Percentiles rank a stretch among this genome's conserved stretches.
These are phyloP conservation scores for Paradendryphiella salina DNA, from an alignment of 2,329 filamentous ascomycete species.

Conservation along the genomic window DNA sequence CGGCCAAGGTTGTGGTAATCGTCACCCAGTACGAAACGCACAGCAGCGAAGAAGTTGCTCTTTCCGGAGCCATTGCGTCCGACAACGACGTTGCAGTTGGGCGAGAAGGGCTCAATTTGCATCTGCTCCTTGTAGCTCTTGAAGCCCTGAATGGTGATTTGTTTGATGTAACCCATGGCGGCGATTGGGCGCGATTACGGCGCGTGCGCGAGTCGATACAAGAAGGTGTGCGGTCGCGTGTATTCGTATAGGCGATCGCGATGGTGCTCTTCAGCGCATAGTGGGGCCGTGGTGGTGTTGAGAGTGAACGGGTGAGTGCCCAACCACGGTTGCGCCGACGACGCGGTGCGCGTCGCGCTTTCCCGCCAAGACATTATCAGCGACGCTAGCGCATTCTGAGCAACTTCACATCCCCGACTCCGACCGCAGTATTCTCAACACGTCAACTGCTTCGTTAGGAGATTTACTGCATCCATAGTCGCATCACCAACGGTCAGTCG, in stretches of 20 bases:
- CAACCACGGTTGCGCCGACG: conserved; percentile 19
- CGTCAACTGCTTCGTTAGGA: too few species aligned
- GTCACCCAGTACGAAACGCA: conserved; percentile 97
- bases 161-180: conserved; percentile 77
- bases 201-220: background rate
- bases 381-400: background rate
- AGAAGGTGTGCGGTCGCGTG: conserved; percentile 1
- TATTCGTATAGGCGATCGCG: conserved; percentile 15
- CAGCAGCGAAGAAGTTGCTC: conserved; percentile 99
- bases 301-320: conserved; percentile 6
- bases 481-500: too few species aligned
- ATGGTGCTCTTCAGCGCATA: conserved; percentile 23
- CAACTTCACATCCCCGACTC: background rate
- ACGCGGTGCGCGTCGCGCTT: conserved; percentile 33
- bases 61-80: conserved; percentile 99
- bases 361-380: conserved; percentile 18
- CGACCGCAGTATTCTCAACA: background rate
- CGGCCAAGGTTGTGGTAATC: conserved; percentile 94
- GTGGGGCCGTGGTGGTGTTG: conserved; percentile 16
- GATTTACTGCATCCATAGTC: too few species aligned
- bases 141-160: conserved; percentile 99
- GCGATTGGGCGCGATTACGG: conserved; percentile 16
- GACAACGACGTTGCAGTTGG: conserved; percentile 97
- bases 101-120: conserved; percentile 96
- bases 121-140: conserved; percentile 99